Evolutionary conservation across 164 flowering plant species (phyloP), one percentile per base, ranked within the genome.

Genomic region (Pachysandra terminalis): DNA sequence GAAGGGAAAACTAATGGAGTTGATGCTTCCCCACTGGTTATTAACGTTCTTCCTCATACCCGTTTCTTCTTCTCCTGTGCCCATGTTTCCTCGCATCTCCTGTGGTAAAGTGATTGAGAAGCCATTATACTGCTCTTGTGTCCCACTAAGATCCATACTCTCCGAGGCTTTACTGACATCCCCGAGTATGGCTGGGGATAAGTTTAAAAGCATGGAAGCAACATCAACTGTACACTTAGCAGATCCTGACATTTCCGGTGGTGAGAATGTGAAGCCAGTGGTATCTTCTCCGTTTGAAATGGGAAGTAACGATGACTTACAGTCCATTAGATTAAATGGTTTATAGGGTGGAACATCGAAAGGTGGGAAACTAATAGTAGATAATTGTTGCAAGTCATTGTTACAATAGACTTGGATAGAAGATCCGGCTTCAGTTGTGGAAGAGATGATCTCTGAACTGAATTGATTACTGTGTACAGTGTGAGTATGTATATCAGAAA

Each of bases 1-100:
- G 69, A 83, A 81, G 6, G 86, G 86, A 51, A 85, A 83, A 26
- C 79, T 83, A n/a, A 80, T 51, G 9, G 83, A 69, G 49, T 77
- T 26, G 0, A 63, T 57, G n/a, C 23, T 66, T 13, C 59, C 78
- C 76, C 81, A 76, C 23, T 73, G 74, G 37, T 64, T 58, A 61
- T 61, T 49, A 6, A 17, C 69, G 0, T 71, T 66, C 61, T 69
- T 79, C 63, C 74, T 75, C 9, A 59, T 51, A 5, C 66, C 71
- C 0, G 41, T 64, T 21, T 72, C 82, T 19, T 68, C 64, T 24
- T 71, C 76, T 26, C 63, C 74, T 19, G 28, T 60, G 12, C 45
- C 40, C 54, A 68, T 66, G 56, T 71, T 71, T n/a, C 57, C 73
- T 64, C 72, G 81, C 67, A 79, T 63, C 2, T 75, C 75, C 25